A percentile compares a stretch with the other conserved stretches of the same genome.
phyloP scores from a whole-genome alignment of 192 early-diverging fungal species.

The Coemansia sp. region DNA sequence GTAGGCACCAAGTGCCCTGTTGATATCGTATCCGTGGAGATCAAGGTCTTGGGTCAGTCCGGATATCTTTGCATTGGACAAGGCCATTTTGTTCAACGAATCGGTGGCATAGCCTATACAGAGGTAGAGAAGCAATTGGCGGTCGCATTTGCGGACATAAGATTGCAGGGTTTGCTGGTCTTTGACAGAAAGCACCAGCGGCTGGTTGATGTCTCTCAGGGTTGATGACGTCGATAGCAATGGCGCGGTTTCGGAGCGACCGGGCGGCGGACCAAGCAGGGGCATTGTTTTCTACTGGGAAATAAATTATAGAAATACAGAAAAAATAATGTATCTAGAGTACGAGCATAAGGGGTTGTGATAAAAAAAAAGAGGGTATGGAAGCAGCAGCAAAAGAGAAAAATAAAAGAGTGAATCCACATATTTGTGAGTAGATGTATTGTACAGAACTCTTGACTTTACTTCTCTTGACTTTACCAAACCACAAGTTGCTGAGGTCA shows the following conservation, averaged over 20 bases:
- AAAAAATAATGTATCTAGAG: no score
- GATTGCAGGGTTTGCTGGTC: slow-evolving; percentile 22
- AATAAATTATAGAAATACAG: no score
- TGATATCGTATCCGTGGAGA: slow-evolving; percentile 35
- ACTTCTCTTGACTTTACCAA: no score
- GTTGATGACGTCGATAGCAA: background rate
- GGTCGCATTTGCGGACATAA: slow-evolving; percentile 48
- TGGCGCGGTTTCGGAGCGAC: background rate
- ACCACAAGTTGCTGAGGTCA: no score
- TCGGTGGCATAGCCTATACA: slow-evolving; percentile 45
- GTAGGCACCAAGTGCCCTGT: slow-evolving; percentile 38
- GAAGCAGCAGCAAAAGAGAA: no score
- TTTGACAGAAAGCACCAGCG: slow-evolving; percentile 17
- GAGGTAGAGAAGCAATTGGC: slow-evolving; percentile 34
- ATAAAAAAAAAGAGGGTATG: no score
- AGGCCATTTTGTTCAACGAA: slow-evolving; percentile 51
- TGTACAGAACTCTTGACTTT: no score
- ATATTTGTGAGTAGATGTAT: no score
- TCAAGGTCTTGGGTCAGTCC: slow-evolving; percentile 33
- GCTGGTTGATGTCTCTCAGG: slow-evolving; percentile 21
- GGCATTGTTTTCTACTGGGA: no score
- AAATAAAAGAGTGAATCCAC: no score
- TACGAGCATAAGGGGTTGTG: no score
- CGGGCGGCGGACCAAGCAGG: background rate
- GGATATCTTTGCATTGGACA: slow-evolving; percentile 42